Percentiles rank a stretch among this genome's conserved stretches.
These are phyloP conservation scores for Leucosporidium yakuticum DNA, from an alignment of 768 basidiomycete species.

Conservation along the genomic window DNA sequence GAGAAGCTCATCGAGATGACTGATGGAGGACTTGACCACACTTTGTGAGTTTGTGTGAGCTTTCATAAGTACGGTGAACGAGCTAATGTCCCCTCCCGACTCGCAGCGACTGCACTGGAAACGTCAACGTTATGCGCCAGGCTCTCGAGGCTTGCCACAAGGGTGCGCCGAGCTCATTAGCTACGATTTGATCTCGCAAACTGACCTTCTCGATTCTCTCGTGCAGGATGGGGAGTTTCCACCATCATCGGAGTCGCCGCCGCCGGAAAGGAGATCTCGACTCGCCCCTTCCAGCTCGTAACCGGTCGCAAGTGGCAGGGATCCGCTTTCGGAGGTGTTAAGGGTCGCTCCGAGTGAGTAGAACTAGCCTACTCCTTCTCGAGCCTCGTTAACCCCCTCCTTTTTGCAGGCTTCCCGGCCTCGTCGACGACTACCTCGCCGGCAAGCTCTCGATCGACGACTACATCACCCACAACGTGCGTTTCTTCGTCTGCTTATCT, in stretches of 20 bases:
- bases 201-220: neutral
- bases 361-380: neutral
- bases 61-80: neutral
- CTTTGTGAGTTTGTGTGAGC: slow-evolving; percentile 51
- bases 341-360: slow-evolving; percentile 75
- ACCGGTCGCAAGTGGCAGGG: slow-evolving; percentile 94
- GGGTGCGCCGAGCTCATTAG: slow-evolving; percentile 47
- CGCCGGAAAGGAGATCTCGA: slow-evolving; percentile 89
- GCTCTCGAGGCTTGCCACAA: slow-evolving; percentile 99
- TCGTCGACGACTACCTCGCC: slow-evolving; percentile 62
- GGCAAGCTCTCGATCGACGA: slow-evolving; percentile 83
- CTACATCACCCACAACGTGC: slow-evolving; percentile 76
- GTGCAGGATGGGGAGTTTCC: slow-evolving; percentile 72
- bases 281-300: slow-evolving; percentile 71
- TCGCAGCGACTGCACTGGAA: slow-evolving; percentile 75
- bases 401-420: slow-evolving; percentile 19
- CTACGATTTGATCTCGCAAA: neutral
- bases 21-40: slow-evolving; percentile 94
- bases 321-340: slow-evolving; percentile 92
- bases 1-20: slow-evolving; percentile 85
- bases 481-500: slow-evolving; percentile 45
- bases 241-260: slow-evolving; percentile 96
- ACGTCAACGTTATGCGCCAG: slow-evolving; percentile 51
- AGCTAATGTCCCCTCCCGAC: neutral
- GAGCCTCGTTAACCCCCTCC: neutral